Evolutionary conservation across 768 basidiomycete species (phyloP).

Genomic region (Mycena vulgaris): DNA sequence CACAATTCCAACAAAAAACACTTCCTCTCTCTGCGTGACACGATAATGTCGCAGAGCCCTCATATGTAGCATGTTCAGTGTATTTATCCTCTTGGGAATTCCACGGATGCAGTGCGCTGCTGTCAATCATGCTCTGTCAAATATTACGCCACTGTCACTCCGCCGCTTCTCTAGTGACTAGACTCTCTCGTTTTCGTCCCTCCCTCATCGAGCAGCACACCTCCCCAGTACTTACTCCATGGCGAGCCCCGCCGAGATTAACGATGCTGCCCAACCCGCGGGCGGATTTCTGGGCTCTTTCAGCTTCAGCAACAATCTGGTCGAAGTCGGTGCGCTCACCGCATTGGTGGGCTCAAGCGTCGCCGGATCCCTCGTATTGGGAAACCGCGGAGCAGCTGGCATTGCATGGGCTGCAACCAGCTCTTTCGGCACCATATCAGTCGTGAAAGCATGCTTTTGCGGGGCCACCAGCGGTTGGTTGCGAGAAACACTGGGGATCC

Average conservation of each 20-base stretch:
- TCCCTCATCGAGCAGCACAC: too few species aligned
- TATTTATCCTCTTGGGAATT: too few species aligned
- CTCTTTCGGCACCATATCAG: conserved; percentile 44
- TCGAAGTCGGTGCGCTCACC: conserved; percentile 43
- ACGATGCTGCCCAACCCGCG: neutral
- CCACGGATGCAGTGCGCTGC: too few species aligned
- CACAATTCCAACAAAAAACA: too few species aligned
- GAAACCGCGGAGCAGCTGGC: conserved; percentile 46
- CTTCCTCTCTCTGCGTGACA: too few species aligned
- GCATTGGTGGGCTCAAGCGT: conserved; percentile 45
- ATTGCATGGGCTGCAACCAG: conserved; percentile 50
- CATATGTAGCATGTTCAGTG: too few species aligned
- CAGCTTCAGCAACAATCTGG: conserved; percentile 22
- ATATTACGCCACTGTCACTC: too few species aligned
- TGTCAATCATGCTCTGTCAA: too few species aligned
- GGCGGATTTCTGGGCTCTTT: conserved; percentile 3
- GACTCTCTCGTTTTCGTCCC: too few species aligned
- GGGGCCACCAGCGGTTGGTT: conserved; percentile 47
- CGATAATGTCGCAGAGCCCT: too few species aligned
- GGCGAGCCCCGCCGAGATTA: neutral
- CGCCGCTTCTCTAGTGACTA: too few species aligned
- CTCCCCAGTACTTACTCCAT: too few species aligned
- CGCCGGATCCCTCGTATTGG: conserved; percentile 45
- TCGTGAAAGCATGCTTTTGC: conserved; percentile 45
- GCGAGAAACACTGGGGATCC: conserved; percentile 45